phyloP scores from a whole-genome alignment of 192 early-diverging fungal genomes.

The Backusella psychrophila region DNA sequence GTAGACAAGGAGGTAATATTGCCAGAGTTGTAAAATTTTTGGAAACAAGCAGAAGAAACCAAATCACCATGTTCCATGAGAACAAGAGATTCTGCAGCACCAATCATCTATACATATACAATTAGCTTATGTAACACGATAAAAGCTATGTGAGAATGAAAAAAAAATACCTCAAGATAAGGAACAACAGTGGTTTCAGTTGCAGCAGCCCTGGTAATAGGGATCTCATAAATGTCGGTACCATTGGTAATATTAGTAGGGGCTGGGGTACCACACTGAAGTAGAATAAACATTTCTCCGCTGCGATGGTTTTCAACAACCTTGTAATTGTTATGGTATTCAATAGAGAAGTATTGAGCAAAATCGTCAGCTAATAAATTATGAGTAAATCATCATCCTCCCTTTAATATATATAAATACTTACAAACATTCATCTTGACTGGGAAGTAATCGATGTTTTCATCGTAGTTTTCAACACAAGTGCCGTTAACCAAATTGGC shows the following conservation, averaged over 20 bases:
- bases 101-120: conserved; percentile 35
- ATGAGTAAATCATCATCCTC: not conserved
- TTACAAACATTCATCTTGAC: conserved; percentile 40
- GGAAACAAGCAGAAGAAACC: conserved; percentile 51
- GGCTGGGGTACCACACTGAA: conserved; percentile 67
- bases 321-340: conserved; percentile 66
- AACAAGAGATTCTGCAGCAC: conserved; percentile 36
- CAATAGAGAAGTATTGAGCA: conserved; percentile 57
- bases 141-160: not conserved
- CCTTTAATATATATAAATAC: not conserved
- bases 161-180: conserved; percentile 43
- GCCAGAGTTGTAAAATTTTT: conserved; percentile 27
- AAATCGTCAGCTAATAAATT: conserved; percentile 40
- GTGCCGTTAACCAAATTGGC: conserved; percentile 13
- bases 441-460: conserved; percentile 48
- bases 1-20: conserved; percentile 32
- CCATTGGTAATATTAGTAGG: conserved; percentile 41
- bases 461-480: conserved; percentile 36
- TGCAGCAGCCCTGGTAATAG: conserved; percentile 41
- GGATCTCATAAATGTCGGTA: conserved; percentile 46
- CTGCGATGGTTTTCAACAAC: conserved; percentile 53
- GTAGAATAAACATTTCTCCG: conserved; percentile 59
- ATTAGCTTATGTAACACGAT: not conserved
- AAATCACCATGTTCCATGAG: conserved; percentile 34
- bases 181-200: conserved; percentile 39